These are phyloP conservation scores for Pichia occidentalis DNA, from an alignment of 805 yeast species.

Conservation along the genomic window DNA sequence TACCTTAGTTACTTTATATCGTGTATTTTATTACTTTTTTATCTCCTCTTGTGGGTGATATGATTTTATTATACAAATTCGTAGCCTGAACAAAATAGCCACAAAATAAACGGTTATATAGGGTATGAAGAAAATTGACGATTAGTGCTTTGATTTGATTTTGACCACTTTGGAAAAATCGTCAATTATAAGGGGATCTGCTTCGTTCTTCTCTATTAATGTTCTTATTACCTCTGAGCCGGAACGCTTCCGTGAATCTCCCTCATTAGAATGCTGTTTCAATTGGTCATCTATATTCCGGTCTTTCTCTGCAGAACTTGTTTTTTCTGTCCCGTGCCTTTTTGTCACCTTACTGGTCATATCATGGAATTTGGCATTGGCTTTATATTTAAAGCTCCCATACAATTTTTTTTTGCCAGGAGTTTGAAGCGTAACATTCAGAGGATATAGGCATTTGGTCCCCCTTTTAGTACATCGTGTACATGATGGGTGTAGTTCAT, in stretches of 20 bases:
- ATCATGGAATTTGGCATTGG: too few species aligned
- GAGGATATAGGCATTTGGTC: slow-evolving; percentile 4
- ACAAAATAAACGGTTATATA: too few species aligned
- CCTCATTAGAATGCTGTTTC: too few species aligned
- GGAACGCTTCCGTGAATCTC: neutral
- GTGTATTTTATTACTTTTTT: slow-evolving; percentile 2
- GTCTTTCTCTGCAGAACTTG: too few species aligned
- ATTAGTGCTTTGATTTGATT: neutral
- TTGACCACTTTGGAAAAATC: slow-evolving; percentile 6
- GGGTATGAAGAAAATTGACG: too few species aligned
- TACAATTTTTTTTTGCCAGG: neutral
- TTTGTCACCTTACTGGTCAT: too few species aligned
- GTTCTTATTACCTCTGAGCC: slow-evolving; percentile 4
- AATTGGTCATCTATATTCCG: too few species aligned
- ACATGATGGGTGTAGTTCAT: slow-evolving; percentile 20
- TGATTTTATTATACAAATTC: too few species aligned
- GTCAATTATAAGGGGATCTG: neutral
- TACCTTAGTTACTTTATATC: slow-evolving; percentile 1
- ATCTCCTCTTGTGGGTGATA: neutral
- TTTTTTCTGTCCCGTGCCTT: too few species aligned
- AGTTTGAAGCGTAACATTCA: slow-evolving; percentile 1
- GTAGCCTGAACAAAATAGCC: too few species aligned
- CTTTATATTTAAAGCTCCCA: too few species aligned
- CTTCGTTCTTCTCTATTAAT: neutral
- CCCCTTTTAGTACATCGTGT: slow-evolving; percentile 12